Evolutionary conservation across 805 yeast species (phyloP).

Genomic region (Cyberlindnera petersonii): DNA sequence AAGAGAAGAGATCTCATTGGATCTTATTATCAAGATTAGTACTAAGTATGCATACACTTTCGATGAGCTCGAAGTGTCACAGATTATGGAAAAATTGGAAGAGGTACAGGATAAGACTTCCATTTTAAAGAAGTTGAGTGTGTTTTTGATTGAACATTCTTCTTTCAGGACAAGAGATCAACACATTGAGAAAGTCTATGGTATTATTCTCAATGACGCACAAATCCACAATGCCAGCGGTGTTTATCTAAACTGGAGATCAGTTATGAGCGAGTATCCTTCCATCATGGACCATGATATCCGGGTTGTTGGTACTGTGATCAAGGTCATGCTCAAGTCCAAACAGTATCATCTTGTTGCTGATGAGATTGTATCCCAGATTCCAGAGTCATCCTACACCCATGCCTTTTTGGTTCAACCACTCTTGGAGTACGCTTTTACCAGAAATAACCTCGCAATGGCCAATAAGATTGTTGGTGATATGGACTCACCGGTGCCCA

Average conservation of each 20-base stretch:
- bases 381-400: slow-evolving; percentile 14
- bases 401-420: slow-evolving; percentile 14
- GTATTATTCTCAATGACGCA: slow-evolving; percentile 16
- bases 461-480: slow-evolving; percentile 16
- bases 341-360: slow-evolving; percentile 13
- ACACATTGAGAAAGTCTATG: slow-evolving; percentile 11
- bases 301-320: slow-evolving; percentile 12
- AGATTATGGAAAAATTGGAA: slow-evolving; percentile 15
- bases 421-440: slow-evolving; percentile 14
- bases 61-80: slow-evolving; percentile 14
- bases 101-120: slow-evolving; percentile 7
- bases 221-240: slow-evolving; percentile 19
- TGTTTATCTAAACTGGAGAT: slow-evolving; percentile 22
- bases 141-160: slow-evolving; percentile 13
- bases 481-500: slow-evolving; percentile 16
- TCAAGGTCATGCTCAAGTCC: slow-evolving; percentile 15
- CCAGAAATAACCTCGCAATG: slow-evolving; percentile 9
- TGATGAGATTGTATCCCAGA: slow-evolving; percentile 16
- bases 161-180: slow-evolving; percentile 4
- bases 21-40: slow-evolving; percentile 16
- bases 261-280: slow-evolving; percentile 13
- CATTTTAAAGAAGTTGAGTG: slow-evolving; percentile 8
- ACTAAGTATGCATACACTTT: slow-evolving; percentile 11
- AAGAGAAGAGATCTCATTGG: slow-evolving; percentile 20
- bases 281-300: slow-evolving; percentile 19